Conservation (phyloP, 495 filamentous ascomycete species). For the Opeltia flavorubescens region DNA sequence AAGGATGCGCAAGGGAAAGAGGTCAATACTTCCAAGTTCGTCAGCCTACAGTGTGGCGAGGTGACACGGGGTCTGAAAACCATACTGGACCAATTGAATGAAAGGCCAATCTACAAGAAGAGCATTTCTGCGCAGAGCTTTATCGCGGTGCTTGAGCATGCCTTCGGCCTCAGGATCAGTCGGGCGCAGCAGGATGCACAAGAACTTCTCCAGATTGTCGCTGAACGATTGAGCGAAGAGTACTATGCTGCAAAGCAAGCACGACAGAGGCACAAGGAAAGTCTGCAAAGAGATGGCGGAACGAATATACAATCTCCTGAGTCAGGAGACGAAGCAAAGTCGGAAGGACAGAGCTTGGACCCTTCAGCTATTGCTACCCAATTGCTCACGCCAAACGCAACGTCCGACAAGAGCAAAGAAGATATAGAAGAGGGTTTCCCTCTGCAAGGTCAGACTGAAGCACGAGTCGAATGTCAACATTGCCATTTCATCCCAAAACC, state of each 20-base stretch:
- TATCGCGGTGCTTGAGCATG: constrained; percentile 63
- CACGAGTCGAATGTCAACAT: constrained; percentile 80
- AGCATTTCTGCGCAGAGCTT: constrained; percentile 78
- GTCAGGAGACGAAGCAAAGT: neutral
- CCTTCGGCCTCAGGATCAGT: constrained; percentile 79
- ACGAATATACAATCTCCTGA: no score
- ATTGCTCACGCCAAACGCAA: neutral
- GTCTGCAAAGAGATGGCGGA: neutral
- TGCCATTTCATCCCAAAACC: constrained; percentile 83
- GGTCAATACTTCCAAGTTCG: constrained; percentile 48
- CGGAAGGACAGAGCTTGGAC: neutral
- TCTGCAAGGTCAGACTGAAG: constrained; percentile 73
- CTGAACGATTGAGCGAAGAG: constrained; percentile 84
- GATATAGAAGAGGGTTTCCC: constrained; percentile 64
- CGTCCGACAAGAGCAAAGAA: constrained; percentile 12
- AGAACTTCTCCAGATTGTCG: constrained; percentile 87
- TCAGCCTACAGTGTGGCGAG: constrained; percentile 61
- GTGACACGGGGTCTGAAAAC: constrained; percentile 86
- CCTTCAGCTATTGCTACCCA: neutral
- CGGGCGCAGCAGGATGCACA: constrained; percentile 97
- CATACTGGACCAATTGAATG: constrained; percentile 84
- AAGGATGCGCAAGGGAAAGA: constrained; percentile 33
- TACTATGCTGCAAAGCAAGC: constrained; percentile 73
- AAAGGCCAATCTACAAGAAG: constrained; percentile 85
- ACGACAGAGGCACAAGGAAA: constrained; percentile 28